Base-by-base conservation (phyloP, 140 eudicot genomes). In the Flaveria floridana region DNA sequence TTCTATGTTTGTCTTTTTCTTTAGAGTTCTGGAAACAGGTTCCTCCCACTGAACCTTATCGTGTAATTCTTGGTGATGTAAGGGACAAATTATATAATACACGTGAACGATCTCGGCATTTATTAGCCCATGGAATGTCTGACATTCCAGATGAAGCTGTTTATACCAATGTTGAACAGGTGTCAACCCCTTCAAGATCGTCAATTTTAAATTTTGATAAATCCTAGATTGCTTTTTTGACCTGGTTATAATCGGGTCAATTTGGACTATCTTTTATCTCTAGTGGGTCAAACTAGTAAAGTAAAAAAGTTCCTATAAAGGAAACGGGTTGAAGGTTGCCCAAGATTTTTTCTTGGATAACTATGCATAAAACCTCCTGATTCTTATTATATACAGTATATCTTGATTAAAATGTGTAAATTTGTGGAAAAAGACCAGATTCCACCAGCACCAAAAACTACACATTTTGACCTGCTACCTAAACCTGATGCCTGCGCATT, bases 1-100 rank as follows among this genome's bases (percentile, higher is more conserved):
- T 7, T 50, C 7, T n/a, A 26, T 2, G 44, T n/a, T 11, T 19
- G 46, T 39, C 16, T 70, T 74, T 64, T 72, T 64, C 12, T 85
- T 76, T 89, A 94, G 99, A 94, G 81, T 94, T 94, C 46, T 94
- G 99, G 99, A 94, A 94, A 50, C 87, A 85, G 63, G 86, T 94
- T 46, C 97, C 99, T 13, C 85, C 95, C 10, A 94, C 65, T 83
- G 97, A 94, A 78, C 99, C 99, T 47, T 94, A 94, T 34, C 90
- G 99, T 65, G 99, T 94, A 25, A 85, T 94, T 68, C 96, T 94
- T 68, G 96, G 96, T 52, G 99, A 94, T 30, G 97, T 94, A 72
- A 90, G 99, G 73, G 99, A 94, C 75, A 88, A 79, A 74, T 73
- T 94, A 70, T 94, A 94, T 71, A 84, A 85, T 63, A 90, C 99